Evolutionary conservation across 495 filamentous ascomycete genomes (phyloP).

Genomic region (Penicillium cataractarum): DNA sequence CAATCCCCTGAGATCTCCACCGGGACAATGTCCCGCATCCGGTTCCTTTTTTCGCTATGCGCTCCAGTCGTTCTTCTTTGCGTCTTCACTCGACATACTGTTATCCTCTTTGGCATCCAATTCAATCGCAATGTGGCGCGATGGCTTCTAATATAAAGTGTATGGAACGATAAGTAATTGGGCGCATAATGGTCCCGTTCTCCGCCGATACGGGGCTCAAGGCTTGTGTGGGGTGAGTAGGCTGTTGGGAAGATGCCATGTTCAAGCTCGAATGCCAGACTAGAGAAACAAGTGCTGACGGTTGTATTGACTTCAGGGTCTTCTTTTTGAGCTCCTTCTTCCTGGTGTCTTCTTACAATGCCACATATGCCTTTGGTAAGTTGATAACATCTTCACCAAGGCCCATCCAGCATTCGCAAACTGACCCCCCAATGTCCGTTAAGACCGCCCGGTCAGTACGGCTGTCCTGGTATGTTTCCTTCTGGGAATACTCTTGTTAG

Average conservation of each 20-base stretch:
- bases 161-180: conserved; percentile 13
- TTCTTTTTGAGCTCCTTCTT: conserved; percentile 43
- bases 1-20: conserved; percentile 32
- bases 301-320: conserved; percentile 26
- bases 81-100: conserved; percentile 5
- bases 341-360: conserved; percentile 39
- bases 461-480: conserved; percentile 42
- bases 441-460: conserved; percentile 49
- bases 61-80: conserved; percentile 1
- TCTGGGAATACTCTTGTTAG: conserved; percentile 36
- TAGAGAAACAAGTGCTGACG: conserved; percentile 7
- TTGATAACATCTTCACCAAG: neutral
- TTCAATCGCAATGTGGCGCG: conserved; percentile 10
- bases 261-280: neutral
- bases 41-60: conserved; percentile 12
- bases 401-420: neutral
- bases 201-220: conserved; percentile 41
- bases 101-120: neutral
- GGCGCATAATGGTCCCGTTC: conserved; percentile 37
- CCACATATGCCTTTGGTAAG: conserved; percentile 49
- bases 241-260: neutral
- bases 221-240: conserved; percentile 44
- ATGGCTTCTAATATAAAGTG: conserved; percentile 18
- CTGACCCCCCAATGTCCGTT: conserved; percentile 14
- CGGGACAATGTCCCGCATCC: neutral